Evolutionary conservation across 2,329 filamentous ascomycete species (phyloP), one percentile per base, ranked within the genome.

Genomic region (Sarocladium brachiariae): DNA sequence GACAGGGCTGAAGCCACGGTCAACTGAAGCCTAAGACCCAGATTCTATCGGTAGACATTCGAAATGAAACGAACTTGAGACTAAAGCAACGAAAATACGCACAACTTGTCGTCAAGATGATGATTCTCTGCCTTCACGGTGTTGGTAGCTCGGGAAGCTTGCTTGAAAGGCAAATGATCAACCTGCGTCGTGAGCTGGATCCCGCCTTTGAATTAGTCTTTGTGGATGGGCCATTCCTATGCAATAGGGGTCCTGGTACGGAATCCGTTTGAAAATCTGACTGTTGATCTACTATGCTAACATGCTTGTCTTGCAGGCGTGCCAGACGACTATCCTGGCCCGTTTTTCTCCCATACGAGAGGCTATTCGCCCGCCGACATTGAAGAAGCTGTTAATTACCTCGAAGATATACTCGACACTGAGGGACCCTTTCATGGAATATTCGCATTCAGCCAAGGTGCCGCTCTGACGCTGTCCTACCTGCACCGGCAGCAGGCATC

Each of bases 391-490:
- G 6, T 45, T 10, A 30, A 49, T 7, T 34, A 33, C 19, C 30
- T 49, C 23, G 46, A 49, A 18, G 37, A 50, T n/a, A 33, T 34
- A 31, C 18, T 51, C 11, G 39, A 47, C 30, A 18, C 27, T 45
- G 30, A 37, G 18, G 50, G 50, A 14, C 50, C 50, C 23, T 51
- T 51, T 38, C 38, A 51, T n/a, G 50, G 50, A 21, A 24, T 51
- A 27, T 19, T 51, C 16, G 50, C 39, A 18, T 51, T 51, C 23
- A 46, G 39, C 13, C 50, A 51, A 34, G 50, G 50, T n/a, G 50
- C 50, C 14, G 39, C 50, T 8, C 33, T 51, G 41, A 21, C 21
- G 21, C 25, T 25, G 4, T 21, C 41, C 10, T 46, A 46, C 21
- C 19, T 45, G 4, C 33, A 48, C 27, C 45, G 33, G 25, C 45